Conservation (phyloP, 345 rosid genomes). For the Citrus medica region DNA sequence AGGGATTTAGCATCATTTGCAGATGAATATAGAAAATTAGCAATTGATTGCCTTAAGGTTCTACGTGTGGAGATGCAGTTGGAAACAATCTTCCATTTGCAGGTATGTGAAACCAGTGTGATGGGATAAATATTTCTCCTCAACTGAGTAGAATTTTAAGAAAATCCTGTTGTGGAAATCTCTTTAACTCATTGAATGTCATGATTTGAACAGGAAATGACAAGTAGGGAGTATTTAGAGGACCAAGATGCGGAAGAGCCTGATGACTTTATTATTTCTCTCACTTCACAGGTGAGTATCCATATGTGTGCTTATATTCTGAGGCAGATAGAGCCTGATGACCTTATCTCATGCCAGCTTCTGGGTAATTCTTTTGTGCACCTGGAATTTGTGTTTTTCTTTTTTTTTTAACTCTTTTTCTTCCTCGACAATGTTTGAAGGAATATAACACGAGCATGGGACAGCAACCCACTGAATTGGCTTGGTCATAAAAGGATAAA, state of each 20-base stretch:
- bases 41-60: conserved; percentile 94
- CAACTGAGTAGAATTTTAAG: neutral
- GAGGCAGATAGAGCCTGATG: too few species aligned
- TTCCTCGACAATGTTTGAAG: too few species aligned
- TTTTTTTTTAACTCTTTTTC: too few species aligned
- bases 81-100: conserved; percentile 91
- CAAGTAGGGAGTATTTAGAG: conserved; percentile 78
- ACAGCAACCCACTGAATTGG: too few species aligned
- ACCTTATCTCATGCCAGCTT: too few species aligned
- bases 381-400: too few species aligned
- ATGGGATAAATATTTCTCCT: neutral
- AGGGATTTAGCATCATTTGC: conserved; percentile 78
- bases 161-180: conserved; percentile 12
- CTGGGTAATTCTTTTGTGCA: too few species aligned
- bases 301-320: neutral
- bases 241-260: conserved; percentile 99
- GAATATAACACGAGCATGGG: too few species aligned
- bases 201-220: conserved; percentile 73
- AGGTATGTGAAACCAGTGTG: conserved; percentile 46
- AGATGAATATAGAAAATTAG: conserved; percentile 88
- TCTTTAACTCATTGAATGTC: conserved; percentile 20
- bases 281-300: conserved; percentile 75
- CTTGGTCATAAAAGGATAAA: too few species aligned
- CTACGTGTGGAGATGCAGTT: conserved; percentile 98
- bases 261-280: conserved; percentile 87